phyloP scores from a whole-genome alignment of 2,329 filamentous ascomycete genomes.

The Ophiostoma sp. region DNA sequence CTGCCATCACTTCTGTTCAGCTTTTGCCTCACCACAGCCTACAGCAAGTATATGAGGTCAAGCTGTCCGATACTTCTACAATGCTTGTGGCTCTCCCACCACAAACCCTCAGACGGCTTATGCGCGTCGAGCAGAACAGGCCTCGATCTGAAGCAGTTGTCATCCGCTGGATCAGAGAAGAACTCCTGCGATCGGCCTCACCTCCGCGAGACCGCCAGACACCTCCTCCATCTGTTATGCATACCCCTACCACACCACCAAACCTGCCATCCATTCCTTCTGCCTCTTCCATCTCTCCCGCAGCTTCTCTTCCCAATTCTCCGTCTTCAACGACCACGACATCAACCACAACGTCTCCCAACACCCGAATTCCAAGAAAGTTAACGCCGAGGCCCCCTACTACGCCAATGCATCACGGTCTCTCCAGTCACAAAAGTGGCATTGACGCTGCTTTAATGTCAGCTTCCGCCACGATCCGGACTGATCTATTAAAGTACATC shows the following conservation, averaged over 20 bases:
- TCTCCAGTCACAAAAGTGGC: not conserved
- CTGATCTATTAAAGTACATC: constrained; percentile 34
- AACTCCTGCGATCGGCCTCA: not conserved
- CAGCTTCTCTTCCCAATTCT: not conserved
- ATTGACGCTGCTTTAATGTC: not conserved
- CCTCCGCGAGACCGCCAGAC: not conserved
- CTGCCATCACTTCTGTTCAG: constrained; percentile 35
- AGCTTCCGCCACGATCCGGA: not conserved
- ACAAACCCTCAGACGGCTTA: constrained; percentile 39
- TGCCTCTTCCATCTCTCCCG: not conserved
- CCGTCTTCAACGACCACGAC: not conserved
- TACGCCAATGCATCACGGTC: not conserved
- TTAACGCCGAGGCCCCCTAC: not conserved
- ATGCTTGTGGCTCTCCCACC: constrained; percentile 44
- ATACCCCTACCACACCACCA: not conserved
- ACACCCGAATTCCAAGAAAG: not conserved
- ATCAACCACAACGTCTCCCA: not conserved
- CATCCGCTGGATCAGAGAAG: constrained; percentile 41
- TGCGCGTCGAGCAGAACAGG: constrained; percentile 45
- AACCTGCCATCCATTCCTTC: not conserved
- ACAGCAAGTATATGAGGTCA: constrained; percentile 42
- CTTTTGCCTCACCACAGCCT: constrained; percentile 34
- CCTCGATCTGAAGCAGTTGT: constrained; percentile 43
- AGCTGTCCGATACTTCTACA: constrained; percentile 39
- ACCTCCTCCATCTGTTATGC: not conserved